Evolutionary conservation across 352 stramenopile genomes (phyloP), one percentile per base, ranked within the genome.

Genomic region (Globisporangium middletonii): DNA sequence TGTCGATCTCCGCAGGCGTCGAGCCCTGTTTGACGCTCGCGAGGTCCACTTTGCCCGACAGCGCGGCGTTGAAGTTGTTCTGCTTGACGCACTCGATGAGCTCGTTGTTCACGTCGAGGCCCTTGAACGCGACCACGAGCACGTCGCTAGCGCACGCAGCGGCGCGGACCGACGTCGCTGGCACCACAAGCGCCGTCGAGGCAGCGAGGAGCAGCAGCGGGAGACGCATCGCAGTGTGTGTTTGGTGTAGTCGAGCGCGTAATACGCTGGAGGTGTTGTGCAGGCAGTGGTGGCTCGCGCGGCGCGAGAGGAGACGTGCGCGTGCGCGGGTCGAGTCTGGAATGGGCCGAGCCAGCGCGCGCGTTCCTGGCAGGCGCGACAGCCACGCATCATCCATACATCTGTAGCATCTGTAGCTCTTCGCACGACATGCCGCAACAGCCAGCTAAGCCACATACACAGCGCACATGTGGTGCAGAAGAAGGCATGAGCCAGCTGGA

Each of bases 21-120:
- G 71, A 71, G 42, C 64, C 62, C 41, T 61, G 59, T 48, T 79
- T 59, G 28, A 72, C 63, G 54, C 51, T 63, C 63, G 67, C 59
- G 50, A 81, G 60, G 56, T 83, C 64, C 46, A 83, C 66, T 42
- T 72, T 69, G 41, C 71, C 67, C 13, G 74, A 74, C 15, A 83
- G 65, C 23, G 74, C 74, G 8, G 74, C 67, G 53, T 67, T 72
- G 58, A 83, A 77, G 51, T 79, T 72, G 57, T 79, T 73, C 35
- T 79, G 43, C 43, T 63, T 75, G 48, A 83, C 71, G 57, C 74
- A 83, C 46, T 72, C 66, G n/a, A 77, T 58, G 23, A 83, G 67
- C 50, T 81, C 54, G 44, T 53, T 54, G 59, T 81, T 79, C 38
- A 81, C 74, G 51, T 80, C 69, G 16, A 83, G 67, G 1, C 74